Base-by-base conservation (phyloP, 345 rosid genomes). In the Nasturtium officinale region DNA sequence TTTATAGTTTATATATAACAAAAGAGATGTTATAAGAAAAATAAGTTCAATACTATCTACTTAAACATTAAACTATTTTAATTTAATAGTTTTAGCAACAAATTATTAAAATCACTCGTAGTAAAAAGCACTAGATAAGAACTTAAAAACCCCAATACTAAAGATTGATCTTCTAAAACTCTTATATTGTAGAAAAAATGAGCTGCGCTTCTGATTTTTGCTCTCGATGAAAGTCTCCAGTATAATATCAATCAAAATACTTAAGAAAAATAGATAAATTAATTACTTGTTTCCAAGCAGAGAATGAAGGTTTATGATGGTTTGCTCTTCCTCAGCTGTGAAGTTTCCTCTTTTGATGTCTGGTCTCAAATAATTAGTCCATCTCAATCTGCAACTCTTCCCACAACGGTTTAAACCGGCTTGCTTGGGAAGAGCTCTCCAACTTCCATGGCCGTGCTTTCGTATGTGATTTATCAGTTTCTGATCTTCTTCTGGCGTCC, bases 331-430 rank as follows among this genome's bases (percentile, higher is more conserved):
- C 55, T 90, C 93, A 4, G 86, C 78, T 2, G 93, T 75, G 75
- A 90, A 90, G 26, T 80, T 86, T 48, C 96, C 96, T 72, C 96
- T 82, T 70, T 82, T 86, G 75, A 89, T 89, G 35, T 87, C 92
- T 5, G 96, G 92, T 61, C 96, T 80, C 53, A 89, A 81, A 76
- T 89, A 89, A 75, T 89, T 89, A 61, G 87, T 87, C 96, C 96
- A 87, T 52, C 96, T 60, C 21, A 89, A 82, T 73, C 96, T 82
- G 61, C 96, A 90, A 75, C 96, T 90, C 72, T 90, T 90, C 4
- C 96, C 96, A 73, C 96, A 90, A 50, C 96, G 75, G 66, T 90
- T 90, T 54, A 90, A 67, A 17, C 93, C 93, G 5, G 93, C 91
- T 38, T 81, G 89, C 68, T 70, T 82, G 0, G 96, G 96, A 46